Base-by-base conservation (phyloP, 257 asterid species). In the Linderniella brevidens region DNA sequence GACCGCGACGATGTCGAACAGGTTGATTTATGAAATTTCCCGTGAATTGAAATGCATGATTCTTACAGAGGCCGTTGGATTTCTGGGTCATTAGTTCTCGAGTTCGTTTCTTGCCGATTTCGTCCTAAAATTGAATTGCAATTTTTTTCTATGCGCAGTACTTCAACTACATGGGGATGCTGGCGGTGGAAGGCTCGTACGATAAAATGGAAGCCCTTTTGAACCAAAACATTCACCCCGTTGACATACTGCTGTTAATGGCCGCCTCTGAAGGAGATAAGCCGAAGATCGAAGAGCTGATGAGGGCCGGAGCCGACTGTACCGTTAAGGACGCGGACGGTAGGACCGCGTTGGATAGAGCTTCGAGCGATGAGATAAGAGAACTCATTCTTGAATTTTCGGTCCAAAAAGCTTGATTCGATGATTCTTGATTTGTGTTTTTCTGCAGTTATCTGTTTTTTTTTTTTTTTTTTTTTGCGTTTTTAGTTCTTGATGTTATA, bases 161-260 rank as follows among this genome's bases (percentile, higher is more conserved):
- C 67, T 88, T 80, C 82, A 84, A 88, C 57, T 88, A 84, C 62
- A 84, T 84, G 98, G 98, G 98, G n/a, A 84, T 88, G 95, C 74
- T 84, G 32, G 98, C 95, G n/a, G 98, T 84, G 54, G 98, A 88
- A 70, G 95, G 98, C 13, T 12, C 93, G 1, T 84, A 84, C 19
- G 95, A 84, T 37, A 84, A 84, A 64, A 80, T 88, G 98, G 86
- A 88, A 58, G 92, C 81, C 47, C 84, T 88, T 15, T 35, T 88
- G 74, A 64, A 71, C 50, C 85, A 78, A 69, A 76, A 88, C 19
- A 88, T 88, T 49, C 98, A 88, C 46, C 98, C 94, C 0, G 95
- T 88, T 0, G 94, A 88, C 52, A 80, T 88, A 41, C 65, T 84
- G 63, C 79, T 88, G 38, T 43, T 84, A 55, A 57, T 84, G 95